Evolutionary conservation across 2,329 filamentous ascomycete genomes (phyloP), one percentile per base, ranked within the genome.

Genomic region (Knoxdaviesia proteae): DNA sequence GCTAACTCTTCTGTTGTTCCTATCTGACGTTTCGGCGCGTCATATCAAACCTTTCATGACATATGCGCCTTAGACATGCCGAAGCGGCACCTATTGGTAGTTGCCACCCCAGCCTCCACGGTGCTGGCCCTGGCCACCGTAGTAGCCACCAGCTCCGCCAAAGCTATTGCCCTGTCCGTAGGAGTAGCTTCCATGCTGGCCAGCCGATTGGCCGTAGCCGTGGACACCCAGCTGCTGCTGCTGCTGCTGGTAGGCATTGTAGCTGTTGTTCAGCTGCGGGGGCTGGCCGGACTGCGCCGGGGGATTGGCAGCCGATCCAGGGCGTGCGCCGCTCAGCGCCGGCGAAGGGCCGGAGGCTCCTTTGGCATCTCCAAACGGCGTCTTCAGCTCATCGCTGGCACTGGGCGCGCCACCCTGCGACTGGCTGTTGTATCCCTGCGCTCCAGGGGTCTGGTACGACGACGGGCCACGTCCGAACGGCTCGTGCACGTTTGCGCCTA

Each of bases 61-160:
- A 20, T 20, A 20, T 20, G 20, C 20, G 20, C 20, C 20, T 20
- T 2, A 3, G 20, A 20, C 20, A 20, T 20, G 20, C 20, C 20
- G 20, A 20, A 20, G 20, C 20, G 20, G 20, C 32, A 9, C 31
- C 32, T 65, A 64, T 50, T 69, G 62, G 62, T 74, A 74, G 64
- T 74, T 74, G 50, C 63, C 65, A 50, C 71, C 70, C 70, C 70
- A 74, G 52, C 70, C 69, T 48, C 68, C 64, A 47, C 65, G 65
- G 52, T 54, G 53, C 47, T 56, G 54, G 33, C 54, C 55, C 46
- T 58, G 54, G 45, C 51, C 54, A 44, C 60, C 61, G 53, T 69
- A 69, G 58, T 67, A 68, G 48, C 57, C 62, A 47, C 60, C 61
- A 47, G 58, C 20, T 20, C 20, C 59, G 47, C 63, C 61, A 42